phyloP scores from a whole-genome alignment of 1,284 basidiomycete species.

The Mycena sp. region DNA sequence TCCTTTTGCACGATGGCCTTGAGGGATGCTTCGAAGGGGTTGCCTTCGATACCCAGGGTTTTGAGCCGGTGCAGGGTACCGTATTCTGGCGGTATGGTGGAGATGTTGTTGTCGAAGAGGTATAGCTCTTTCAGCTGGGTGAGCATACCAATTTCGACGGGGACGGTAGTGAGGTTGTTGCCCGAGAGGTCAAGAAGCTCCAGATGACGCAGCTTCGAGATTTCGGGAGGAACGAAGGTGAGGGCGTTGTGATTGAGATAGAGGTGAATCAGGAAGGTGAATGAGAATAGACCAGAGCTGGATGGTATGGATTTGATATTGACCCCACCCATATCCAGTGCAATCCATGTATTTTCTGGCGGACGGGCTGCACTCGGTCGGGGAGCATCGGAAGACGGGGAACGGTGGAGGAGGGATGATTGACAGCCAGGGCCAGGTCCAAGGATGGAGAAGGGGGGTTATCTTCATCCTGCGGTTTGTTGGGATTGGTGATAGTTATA shows the following conservation, averaged over 20 bases:
- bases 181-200: slow-evolving; percentile 93
- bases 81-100: slow-evolving; percentile 87
- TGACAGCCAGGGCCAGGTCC: too few species aligned
- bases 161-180: slow-evolving; percentile 85
- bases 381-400: slow-evolving; percentile 69
- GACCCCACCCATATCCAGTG: slow-evolving; percentile 97
- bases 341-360: slow-evolving; percentile 85
- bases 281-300: slow-evolving; percentile 89
- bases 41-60: slow-evolving; percentile 95
- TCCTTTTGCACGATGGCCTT: slow-evolving; percentile 92
- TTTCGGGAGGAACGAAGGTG: slow-evolving; percentile 82
- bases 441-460: slow-evolving; percentile 39
- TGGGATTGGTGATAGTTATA: slow-evolving; percentile 86
- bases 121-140: slow-evolving; percentile 92
- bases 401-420: slow-evolving; percentile 79
- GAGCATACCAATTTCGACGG: slow-evolving; percentile 92
- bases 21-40: slow-evolving; percentile 85
- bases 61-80: slow-evolving; percentile 94
- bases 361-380: slow-evolving; percentile 64
- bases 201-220: slow-evolving; percentile 87
- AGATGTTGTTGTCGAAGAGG: slow-evolving; percentile 94
- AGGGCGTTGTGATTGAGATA: slow-evolving; percentile 98
- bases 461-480: slow-evolving; percentile 52
- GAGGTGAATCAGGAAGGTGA: slow-evolving; percentile 91
- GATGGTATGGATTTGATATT: slow-evolving; percentile 91